Percentiles rank a stretch among this genome's conserved stretches.
phyloP scores from a whole-genome alignment of 352 stramenopile species.

The Sclerospora graminicola region DNA sequence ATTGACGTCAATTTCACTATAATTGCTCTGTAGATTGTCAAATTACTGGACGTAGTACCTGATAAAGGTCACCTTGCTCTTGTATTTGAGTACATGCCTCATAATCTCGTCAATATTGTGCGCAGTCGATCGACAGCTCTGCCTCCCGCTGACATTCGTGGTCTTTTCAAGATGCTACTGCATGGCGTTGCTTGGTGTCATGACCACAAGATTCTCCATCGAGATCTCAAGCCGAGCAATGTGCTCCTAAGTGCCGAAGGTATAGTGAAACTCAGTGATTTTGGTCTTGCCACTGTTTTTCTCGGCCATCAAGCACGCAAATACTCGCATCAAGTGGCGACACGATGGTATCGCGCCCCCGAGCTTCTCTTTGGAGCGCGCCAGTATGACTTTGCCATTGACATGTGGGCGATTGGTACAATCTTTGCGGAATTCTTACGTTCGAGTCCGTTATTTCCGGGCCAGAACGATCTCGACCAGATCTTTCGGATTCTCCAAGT shows the following conservation, averaged over 20 bases:
- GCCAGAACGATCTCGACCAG: slow-evolving; percentile 76
- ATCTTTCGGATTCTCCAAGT: slow-evolving; percentile 65
- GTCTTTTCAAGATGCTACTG: slow-evolving; percentile 60
- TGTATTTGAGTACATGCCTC: slow-evolving; percentile 65
- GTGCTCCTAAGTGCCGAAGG: slow-evolving; percentile 39
- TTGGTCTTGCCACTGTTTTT: slow-evolving; percentile 68
- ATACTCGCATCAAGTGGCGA: slow-evolving; percentile 69
- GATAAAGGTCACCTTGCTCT: slow-evolving; percentile 48
- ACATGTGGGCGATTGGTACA: slow-evolving; percentile 65
- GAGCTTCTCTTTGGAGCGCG: slow-evolving; percentile 70
- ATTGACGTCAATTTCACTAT: no score
- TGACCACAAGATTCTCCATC: slow-evolving; percentile 47
- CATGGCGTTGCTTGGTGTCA: slow-evolving; percentile 55
- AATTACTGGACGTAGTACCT: slow-evolving; percentile 45
- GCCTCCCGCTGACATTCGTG: slow-evolving; percentile 28
- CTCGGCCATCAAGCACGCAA: slow-evolving; percentile 16
- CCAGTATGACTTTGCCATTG: slow-evolving; percentile 46
- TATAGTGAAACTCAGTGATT: slow-evolving; percentile 69
- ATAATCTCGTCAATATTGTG: slow-evolving; percentile 51
- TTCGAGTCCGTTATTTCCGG: slow-evolving; percentile 57
- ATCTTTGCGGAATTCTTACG: slow-evolving; percentile 52
- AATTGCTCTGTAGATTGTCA: no score
- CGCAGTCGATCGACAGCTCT: slow-evolving; percentile 29
- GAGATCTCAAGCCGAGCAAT: slow-evolving; percentile 71
- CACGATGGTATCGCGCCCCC: slow-evolving; percentile 74